These are phyloP conservation scores for Coemansia erecta DNA, from an alignment of 192 early-diverging fungal genomes.

Conservation along the genomic window DNA sequence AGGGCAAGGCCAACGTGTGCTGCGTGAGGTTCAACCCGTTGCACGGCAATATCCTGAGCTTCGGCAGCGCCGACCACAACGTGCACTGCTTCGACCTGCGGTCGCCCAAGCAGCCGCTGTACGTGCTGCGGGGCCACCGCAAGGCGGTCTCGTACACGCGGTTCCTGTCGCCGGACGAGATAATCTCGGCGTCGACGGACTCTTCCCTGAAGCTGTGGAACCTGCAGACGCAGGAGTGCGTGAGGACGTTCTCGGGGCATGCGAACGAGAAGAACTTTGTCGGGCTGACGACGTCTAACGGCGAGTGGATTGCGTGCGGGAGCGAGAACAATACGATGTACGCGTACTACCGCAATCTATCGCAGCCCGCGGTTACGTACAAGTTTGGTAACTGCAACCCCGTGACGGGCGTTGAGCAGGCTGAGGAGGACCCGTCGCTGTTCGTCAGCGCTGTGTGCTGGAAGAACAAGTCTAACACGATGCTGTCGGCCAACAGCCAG, in stretches of 20 bases:
- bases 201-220: constrained; percentile 89
- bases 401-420: constrained; percentile 61
- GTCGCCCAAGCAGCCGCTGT: constrained; percentile 64
- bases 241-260: constrained; percentile 81
- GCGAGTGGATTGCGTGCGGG: constrained; percentile 89
- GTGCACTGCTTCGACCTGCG: constrained; percentile 91
- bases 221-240: constrained; percentile 56
- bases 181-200: constrained; percentile 91
- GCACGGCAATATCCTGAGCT: constrained; percentile 68
- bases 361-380: constrained; percentile 70
- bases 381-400: constrained; percentile 75
- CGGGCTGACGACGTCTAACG: constrained; percentile 71
- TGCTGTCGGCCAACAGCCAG: constrained; percentile 87
- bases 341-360: constrained; percentile 74
- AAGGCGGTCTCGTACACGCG: constrained; percentile 96
- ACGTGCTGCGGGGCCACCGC: constrained; percentile 79
- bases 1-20: constrained; percentile 86
- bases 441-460: constrained; percentile 94
- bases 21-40: constrained; percentile 90
- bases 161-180: constrained; percentile 72
- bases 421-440: constrained; percentile 60
- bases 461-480: constrained; percentile 73
- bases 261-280: constrained; percentile 97
- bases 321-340: constrained; percentile 91
- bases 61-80: constrained; percentile 92